phyloP scores from a whole-genome alignment of 768 basidiomycete species.

The Rhizopogon vesiculosus region DNA sequence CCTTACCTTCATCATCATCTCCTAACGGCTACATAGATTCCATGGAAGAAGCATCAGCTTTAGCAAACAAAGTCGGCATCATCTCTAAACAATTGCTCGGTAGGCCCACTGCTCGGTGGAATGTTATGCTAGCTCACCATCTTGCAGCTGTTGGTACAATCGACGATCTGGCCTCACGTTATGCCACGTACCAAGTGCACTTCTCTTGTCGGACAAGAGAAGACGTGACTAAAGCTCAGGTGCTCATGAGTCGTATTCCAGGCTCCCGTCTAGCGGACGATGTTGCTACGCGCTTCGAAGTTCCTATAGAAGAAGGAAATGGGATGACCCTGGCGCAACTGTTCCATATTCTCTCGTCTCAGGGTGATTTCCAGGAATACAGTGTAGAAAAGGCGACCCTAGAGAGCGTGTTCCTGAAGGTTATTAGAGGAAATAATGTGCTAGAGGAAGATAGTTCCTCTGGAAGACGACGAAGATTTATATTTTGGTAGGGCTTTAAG shows the following conservation, averaged over 20 bases:
- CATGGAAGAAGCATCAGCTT: conserved; percentile 80
- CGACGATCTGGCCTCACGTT: conserved; percentile 56
- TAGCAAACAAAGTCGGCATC: conserved; percentile 74
- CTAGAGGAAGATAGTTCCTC: conserved; percentile 37
- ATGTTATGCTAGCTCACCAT: background rate
- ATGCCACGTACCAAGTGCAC: conserved; percentile 75
- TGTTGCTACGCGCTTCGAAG: conserved; percentile 72
- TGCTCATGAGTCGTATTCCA: conserved; percentile 58
- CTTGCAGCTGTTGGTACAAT: conserved; percentile 61
- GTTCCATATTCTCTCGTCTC: conserved; percentile 49
- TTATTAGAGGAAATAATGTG: conserved; percentile 59
- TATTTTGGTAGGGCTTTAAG: conserved; percentile 7
- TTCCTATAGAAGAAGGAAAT: conserved; percentile 39
- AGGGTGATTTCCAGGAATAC: conserved; percentile 57
- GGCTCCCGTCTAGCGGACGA: conserved; percentile 66
- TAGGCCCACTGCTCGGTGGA: conserved; percentile 23
- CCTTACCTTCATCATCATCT: background rate
- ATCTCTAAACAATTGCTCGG: conserved; percentile 67
- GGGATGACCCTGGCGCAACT: conserved; percentile 50
- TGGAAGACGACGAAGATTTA: conserved; percentile 5
- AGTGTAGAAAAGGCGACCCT: conserved; percentile 67
- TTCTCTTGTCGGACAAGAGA: conserved; percentile 63
- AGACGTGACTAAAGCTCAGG: conserved; percentile 51
- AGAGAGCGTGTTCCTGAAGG: conserved; percentile 71
- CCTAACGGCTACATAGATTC: conserved; percentile 43